Evolutionary conservation across 306 rosid genomes (phyloP).

Genomic region (Hippophae gyantsensis): DNA sequence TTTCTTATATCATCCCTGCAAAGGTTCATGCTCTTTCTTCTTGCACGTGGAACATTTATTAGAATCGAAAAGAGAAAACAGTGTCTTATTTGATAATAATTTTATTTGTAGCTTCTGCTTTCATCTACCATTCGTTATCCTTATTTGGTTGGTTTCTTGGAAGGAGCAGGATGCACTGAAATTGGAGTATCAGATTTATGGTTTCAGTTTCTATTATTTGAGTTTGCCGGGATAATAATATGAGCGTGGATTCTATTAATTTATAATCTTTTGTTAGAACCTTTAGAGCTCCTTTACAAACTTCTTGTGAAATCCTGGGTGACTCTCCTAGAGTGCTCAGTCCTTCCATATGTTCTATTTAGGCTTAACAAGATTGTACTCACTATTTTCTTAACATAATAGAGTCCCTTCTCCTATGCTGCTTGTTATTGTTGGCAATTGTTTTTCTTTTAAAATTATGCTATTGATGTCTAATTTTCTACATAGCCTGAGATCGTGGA

Average conservation of each 20-base stretch:
- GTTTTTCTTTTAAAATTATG: background rate
- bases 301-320: too few species aligned
- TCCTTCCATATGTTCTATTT: background rate
- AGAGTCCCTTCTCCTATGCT: background rate
- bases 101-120: background rate
- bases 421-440: background rate
- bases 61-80: background rate
- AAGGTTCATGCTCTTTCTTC: slow-evolving; percentile 43
- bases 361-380: background rate
- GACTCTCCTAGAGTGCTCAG: too few species aligned
- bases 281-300: too few species aligned
- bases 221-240: too few species aligned
- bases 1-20: slow-evolving; percentile 73
- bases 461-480: too few species aligned
- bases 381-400: background rate
- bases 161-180: too few species aligned
- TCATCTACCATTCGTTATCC: background rate
- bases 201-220: too few species aligned
- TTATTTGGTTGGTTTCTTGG: too few species aligned
- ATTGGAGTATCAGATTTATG: too few species aligned
- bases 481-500: too few species aligned
- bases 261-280: too few species aligned
- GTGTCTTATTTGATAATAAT: background rate
- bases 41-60: background rate
- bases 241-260: too few species aligned